Evolutionary conservation across 768 basidiomycete genomes (phyloP).

Genomic region (Bullera alba): DNA sequence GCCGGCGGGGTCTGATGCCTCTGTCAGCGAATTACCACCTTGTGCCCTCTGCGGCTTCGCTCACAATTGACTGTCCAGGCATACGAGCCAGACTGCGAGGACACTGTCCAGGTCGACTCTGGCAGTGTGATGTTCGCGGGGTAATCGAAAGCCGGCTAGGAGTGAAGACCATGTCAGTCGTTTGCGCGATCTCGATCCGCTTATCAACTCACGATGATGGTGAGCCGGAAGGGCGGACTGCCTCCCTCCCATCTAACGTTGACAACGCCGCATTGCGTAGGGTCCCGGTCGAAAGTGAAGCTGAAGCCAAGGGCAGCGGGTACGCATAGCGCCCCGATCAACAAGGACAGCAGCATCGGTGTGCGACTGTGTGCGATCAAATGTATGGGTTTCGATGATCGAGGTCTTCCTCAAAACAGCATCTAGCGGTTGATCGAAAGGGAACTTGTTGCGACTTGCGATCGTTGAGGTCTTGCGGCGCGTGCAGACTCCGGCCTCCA

Average conservation of each 20-base stretch:
- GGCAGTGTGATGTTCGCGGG: slow-evolving; percentile 28
- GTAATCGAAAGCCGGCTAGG: slow-evolving; percentile 36
- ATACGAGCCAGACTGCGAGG: slow-evolving; percentile 15
- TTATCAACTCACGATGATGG: slow-evolving; percentile 31
- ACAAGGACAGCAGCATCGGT: slow-evolving; percentile 1
- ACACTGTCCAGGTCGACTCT: slow-evolving; percentile 11
- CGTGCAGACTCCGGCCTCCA: too few species aligned
- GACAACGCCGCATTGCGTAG: slow-evolving; percentile 18
- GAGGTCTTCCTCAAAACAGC: too few species aligned
- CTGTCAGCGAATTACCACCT: neutral
- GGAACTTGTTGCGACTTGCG: too few species aligned
- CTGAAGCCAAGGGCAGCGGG: slow-evolving; percentile 6
- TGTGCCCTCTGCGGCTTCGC: neutral
- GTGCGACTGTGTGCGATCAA: too few species aligned
- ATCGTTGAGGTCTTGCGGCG: too few species aligned
- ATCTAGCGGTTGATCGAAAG: too few species aligned
- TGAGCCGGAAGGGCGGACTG: slow-evolving; percentile 25
- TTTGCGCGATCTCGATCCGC: too few species aligned
- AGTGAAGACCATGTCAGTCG: neutral
- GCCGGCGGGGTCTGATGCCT: slow-evolving; percentile 22
- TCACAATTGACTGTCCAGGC: slow-evolving; percentile 34
- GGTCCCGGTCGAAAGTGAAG: slow-evolving; percentile 8
- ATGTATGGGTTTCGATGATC: too few species aligned
- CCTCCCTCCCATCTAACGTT: slow-evolving; percentile 28
- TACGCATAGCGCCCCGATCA: slow-evolving; percentile 2